Base-by-base conservation (phyloP, 257 asterid genomes). In the Solanum pinnatisectum region DNA sequence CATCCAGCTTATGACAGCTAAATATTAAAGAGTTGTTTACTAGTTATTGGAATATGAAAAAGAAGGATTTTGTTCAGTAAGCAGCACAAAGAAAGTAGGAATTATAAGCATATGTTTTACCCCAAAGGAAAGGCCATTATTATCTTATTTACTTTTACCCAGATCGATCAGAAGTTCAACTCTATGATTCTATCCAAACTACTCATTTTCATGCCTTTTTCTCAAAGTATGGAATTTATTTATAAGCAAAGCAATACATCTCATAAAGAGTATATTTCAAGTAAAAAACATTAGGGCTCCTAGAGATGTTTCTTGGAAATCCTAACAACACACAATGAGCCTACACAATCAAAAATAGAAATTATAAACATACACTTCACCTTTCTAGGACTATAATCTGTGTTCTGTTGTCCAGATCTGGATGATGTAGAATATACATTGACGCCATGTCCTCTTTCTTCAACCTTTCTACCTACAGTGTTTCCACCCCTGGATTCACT, bases 321-420 rank as follows among this genome's bases (percentile, higher is more conserved):
- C 18, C 22, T 39, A 39, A 39, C 59, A 77, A 23, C 59, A 77
- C 56, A 81, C 84, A 46, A 9, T 81, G 35, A 77, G 84, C 59
- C 83, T 36, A 39, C 35, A 77, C 49, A 46, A 79, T 44, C 16
- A 81, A 81, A 46, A 81, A 46, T 30, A 81, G 18, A 67, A 49
- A 81, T 18, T 49, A 10, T 30, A 46, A 81, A 40, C 42, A 81
- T 18, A 30, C 15, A 44, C 86, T 86, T 92, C 90, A 96, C 99
- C 99, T 97, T 97, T 84, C 84, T 89, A 22, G 94, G 89, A 88
- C 89, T 92, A 67, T 84, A 81, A 25, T 91, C 95, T 87, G 93
- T 93, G 92, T 89, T 93, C 91, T 90, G 93, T 89, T 88, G 93
- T 87, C 92, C 96, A 91, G 91, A 90, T 79, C 87, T 92, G 89